A percentile compares a stretch with the other conserved stretches of the same genome.
Evolutionary conservation across 495 filamentous ascomycete genomes (phyloP).

Genomic region (Endocarpon pusillum): DNA sequence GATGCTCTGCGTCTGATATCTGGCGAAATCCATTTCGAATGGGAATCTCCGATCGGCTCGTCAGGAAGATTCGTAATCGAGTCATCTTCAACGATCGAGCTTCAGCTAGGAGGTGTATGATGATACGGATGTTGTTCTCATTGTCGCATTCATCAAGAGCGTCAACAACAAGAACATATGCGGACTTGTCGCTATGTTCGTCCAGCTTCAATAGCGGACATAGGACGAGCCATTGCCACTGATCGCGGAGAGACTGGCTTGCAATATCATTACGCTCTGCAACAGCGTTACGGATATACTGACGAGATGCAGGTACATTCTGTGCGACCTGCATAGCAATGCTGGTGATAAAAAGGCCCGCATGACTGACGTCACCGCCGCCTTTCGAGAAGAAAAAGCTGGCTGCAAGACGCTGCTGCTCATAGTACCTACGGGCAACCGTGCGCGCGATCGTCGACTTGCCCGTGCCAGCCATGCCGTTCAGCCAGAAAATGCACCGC

Average conservation of each 20-base stretch:
- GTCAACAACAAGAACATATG: conserved; percentile 10
- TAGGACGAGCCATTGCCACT: conserved; percentile 26
- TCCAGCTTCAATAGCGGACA: conserved; percentile 13
- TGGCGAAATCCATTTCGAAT: conserved; percentile 12
- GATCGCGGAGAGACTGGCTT: conserved; percentile 15
- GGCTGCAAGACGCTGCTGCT: conserved; percentile 1
- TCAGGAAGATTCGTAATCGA: conserved; percentile 12
- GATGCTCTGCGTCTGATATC: conserved; percentile 5
- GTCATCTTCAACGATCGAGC: conserved; percentile 4
- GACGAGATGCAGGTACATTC: too few relatives aligned
- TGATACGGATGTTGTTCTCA: conserved; percentile 6
- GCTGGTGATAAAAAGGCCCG: conserved; percentile 16
- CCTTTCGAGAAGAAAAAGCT: conserved; percentile 30
- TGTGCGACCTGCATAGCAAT: conserved; percentile 2
- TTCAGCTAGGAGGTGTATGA: conserved; percentile 10
- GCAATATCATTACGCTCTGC: conserved; percentile 12
- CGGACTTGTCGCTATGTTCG: too few relatives aligned
- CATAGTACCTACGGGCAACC: conserved; percentile 14
- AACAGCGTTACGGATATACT: conserved; percentile 18
- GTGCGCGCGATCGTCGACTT: conserved; percentile 29
- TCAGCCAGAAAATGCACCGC: conserved; percentile 24
- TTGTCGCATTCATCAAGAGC: conserved; percentile 11
- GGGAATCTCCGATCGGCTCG: conserved; percentile 13
- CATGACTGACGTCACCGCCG: conserved; percentile 19
- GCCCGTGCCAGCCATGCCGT: conserved; percentile 29